phyloP scores from a whole-genome alignment of 1,284 basidiomycete genomes.

The Porodaedalea pini region DNA sequence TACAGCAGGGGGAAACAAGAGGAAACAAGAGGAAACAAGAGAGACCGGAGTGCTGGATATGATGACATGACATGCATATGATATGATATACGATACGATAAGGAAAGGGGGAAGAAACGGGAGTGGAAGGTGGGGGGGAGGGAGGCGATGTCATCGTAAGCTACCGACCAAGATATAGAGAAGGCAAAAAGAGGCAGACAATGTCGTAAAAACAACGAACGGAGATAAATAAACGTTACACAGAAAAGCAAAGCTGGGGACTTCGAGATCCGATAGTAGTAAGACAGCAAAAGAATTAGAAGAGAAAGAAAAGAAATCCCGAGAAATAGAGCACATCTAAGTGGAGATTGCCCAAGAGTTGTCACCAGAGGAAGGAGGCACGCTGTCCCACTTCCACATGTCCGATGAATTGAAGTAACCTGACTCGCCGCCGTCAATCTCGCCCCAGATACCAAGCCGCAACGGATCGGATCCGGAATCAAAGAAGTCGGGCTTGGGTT shows the following conservation, averaged over 20 bases:
- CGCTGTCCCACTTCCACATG: slow-evolving; percentile 73
- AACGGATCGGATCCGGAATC: slow-evolving; percentile 41
- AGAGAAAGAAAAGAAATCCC: slow-evolving; percentile 6
- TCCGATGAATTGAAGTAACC: slow-evolving; percentile 56
- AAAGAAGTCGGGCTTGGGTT: slow-evolving; percentile 11
- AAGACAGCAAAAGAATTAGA: slow-evolving; percentile 8
- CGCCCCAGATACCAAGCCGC: slow-evolving; percentile 57
- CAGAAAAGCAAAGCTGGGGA: slow-evolving; percentile 25
- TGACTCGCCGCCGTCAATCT: slow-evolving; percentile 72
- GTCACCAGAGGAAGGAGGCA: slow-evolving; percentile 49
- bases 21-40: not conserved
- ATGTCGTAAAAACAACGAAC: slow-evolving; percentile 17
- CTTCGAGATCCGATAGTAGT: slow-evolving; percentile 16
- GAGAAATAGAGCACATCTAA: slow-evolving; percentile 28
- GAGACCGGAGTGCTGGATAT: slow-evolving; percentile 9
- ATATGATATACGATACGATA: slow-evolving; percentile 20
- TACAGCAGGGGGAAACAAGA: slow-evolving; percentile 12
- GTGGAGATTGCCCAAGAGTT: slow-evolving; percentile 70
- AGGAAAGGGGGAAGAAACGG: not conserved
- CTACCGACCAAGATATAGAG: slow-evolving; percentile 2
- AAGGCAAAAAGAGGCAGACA: not conserved
- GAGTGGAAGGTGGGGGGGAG: not conserved
- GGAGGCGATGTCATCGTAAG: slow-evolving; percentile 1
- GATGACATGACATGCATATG: slow-evolving; percentile 19
- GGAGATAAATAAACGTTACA: slow-evolving; percentile 26